These are phyloP conservation scores for Alternaria viburni DNA, from an alignment of 2,329 filamentous ascomycete genomes.

Conservation along the genomic window DNA sequence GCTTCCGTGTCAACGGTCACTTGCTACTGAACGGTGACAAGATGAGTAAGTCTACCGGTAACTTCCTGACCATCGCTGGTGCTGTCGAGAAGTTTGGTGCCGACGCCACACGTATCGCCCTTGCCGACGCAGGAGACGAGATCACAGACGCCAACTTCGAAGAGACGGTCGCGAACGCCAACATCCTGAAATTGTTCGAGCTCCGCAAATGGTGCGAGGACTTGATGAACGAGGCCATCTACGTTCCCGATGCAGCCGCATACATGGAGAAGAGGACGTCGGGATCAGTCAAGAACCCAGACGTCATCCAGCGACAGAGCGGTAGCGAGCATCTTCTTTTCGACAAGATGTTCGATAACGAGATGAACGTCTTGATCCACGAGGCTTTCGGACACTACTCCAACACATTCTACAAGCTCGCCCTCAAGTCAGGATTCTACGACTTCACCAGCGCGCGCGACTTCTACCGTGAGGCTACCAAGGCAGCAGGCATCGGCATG, in stretches of 20 bases:
- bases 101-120: constrained; percentile 86
- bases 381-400: constrained; percentile 82
- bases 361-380: constrained; percentile 82
- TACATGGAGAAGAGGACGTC: constrained; percentile 52
- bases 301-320: constrained; percentile 70
- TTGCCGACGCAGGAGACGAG: constrained; percentile 93
- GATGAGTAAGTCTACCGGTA: constrained; percentile 97
- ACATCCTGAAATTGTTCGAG: constrained; percentile 82
- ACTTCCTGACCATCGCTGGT: constrained; percentile 91
- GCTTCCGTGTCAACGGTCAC: constrained; percentile 89
- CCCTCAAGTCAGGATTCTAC: constrained; percentile 71
- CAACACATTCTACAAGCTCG: constrained; percentile 49
- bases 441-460: constrained; percentile 89
- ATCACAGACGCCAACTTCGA: constrained; percentile 98
- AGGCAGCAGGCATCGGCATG: constrained; percentile 80
- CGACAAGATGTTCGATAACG: constrained; percentile 90
- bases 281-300: constrained; percentile 55
- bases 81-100: constrained; percentile 91
- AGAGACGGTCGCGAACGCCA: constrained; percentile 90
- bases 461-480: constrained; percentile 85
- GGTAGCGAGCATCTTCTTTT: constrained; percentile 76
- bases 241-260: constrained; percentile 52
- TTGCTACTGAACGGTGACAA: constrained; percentile 95
- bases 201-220: constrained; percentile 94
- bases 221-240: constrained; percentile 67